Evolutionary conservation across 176 grass and related monocot species (phyloP).

Genomic region (Aegilops tauschii): DNA sequence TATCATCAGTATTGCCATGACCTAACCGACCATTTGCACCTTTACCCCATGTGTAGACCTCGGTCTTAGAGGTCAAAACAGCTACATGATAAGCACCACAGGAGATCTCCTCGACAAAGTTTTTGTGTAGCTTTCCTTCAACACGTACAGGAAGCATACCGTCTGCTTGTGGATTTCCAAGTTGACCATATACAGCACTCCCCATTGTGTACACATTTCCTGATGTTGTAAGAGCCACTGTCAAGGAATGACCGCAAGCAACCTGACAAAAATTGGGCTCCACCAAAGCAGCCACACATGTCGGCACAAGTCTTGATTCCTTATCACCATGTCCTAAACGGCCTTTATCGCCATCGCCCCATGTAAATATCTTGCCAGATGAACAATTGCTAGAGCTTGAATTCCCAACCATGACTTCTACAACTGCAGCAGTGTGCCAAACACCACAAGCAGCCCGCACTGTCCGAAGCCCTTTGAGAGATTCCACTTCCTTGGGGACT

Average conservation of each 20-base stretch:
- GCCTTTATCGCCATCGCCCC: slow-evolving; percentile 99
- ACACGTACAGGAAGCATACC: slow-evolving; percentile 77
- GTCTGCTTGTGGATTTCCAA: slow-evolving; percentile 81
- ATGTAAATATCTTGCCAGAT: slow-evolving; percentile 94
- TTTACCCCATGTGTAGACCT: slow-evolving; percentile 99
- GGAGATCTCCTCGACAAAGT: slow-evolving; percentile 97
- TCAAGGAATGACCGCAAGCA: slow-evolving; percentile 91
- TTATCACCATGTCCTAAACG: slow-evolving; percentile 93
- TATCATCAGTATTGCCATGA: slow-evolving; percentile 88
- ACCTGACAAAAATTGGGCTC: slow-evolving; percentile 98
- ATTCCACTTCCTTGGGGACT: slow-evolving; percentile 85
- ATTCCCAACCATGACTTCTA: slow-evolving; percentile 93
- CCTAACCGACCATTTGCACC: slow-evolving; percentile 95
- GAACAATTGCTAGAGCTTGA: slow-evolving; percentile 91
- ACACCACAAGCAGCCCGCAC: slow-evolving; percentile 92
- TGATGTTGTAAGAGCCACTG: slow-evolving; percentile 88
- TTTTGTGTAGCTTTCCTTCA: slow-evolving; percentile 90
- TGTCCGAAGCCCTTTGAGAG: slow-evolving; percentile 85
- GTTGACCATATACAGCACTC: slow-evolving; percentile 85
- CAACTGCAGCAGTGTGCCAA: slow-evolving; percentile 99
- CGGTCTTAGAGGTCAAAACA: slow-evolving; percentile 84
- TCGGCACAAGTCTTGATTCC: slow-evolving; percentile 73
- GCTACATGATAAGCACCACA: slow-evolving; percentile 98
- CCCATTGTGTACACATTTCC: slow-evolving; percentile 98
- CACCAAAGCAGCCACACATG: slow-evolving; percentile 92